Percentiles rank a stretch among this genome's conserved stretches.
These are phyloP conservation scores for Graphilbum fragrans DNA, from an alignment of 2,329 filamentous ascomycete species.

Conservation along the genomic window DNA sequence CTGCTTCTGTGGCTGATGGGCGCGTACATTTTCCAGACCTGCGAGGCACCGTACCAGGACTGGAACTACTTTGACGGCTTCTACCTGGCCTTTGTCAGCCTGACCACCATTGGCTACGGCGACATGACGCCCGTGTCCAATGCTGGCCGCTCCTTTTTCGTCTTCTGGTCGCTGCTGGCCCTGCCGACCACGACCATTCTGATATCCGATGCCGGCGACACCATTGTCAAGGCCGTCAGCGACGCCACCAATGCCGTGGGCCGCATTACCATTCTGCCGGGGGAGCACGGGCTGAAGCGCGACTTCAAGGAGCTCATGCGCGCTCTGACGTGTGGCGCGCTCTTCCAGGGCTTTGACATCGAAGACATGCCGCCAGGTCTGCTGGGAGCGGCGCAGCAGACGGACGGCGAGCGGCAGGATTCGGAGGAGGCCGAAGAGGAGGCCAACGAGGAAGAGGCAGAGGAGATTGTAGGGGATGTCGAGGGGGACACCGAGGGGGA, in stretches of 20 bases:
- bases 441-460: slow-evolving; percentile 11
- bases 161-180: slow-evolving; percentile 83
- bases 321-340: slow-evolving; percentile 27
- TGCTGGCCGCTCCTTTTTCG: slow-evolving; percentile 72
- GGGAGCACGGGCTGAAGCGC: slow-evolving; percentile 34
- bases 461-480: slow-evolving; percentile 15
- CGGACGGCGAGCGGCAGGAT: slow-evolving; percentile 9
- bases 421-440: slow-evolving; percentile 13
- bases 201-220: slow-evolving; percentile 74
- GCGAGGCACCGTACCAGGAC: slow-evolving; percentile 38
- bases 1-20: slow-evolving; percentile 69
- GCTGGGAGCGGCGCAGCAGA: slow-evolving; percentile 22
- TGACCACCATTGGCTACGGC: slow-evolving; percentile 81
- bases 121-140: slow-evolving; percentile 68
- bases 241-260: slow-evolving; percentile 44
- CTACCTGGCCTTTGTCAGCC: slow-evolving; percentile 75
- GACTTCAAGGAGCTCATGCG: slow-evolving; percentile 31
- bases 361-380: slow-evolving; percentile 29
- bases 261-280: slow-evolving; percentile 48
- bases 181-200: slow-evolving; percentile 82
- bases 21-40: slow-evolving; percentile 56
- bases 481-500: slow-evolving; percentile 3
- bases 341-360: slow-evolving; percentile 22
- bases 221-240: slow-evolving; percentile 53
- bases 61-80: slow-evolving; percentile 72